phyloP scores from a whole-genome alignment of 202 grass and related monocot species.

The Carex arenaria region DNA sequence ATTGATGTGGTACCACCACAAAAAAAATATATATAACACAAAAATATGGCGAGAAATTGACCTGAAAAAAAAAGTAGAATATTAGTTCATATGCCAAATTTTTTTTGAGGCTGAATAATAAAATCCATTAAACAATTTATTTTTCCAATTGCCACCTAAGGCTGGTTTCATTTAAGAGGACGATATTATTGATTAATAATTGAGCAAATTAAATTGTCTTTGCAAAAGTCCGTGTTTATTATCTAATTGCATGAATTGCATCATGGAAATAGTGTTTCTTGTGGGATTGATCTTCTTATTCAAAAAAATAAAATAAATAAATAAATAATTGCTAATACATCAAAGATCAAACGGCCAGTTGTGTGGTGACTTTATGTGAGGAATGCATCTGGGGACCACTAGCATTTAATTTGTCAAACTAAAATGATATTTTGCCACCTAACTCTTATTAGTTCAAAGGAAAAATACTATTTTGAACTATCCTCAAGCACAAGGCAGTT shows the following conservation, averaged over 20 bases:
- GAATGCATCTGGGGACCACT: background rate
- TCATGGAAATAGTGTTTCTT: background rate
- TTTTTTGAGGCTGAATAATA: background rate
- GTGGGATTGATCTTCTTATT: background rate
- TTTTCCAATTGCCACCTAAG: background rate
- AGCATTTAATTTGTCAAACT: constrained; percentile 8
- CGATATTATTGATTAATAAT: constrained; percentile 11
- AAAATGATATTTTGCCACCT: background rate
- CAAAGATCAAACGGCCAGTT: background rate
- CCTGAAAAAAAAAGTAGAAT: background rate
- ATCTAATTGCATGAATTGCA: background rate
- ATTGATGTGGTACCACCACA: background rate
- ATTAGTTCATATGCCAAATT: background rate
- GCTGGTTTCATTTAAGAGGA: background rate
- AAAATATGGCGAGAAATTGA: background rate
- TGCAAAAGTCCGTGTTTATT: background rate
- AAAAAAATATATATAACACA: background rate
- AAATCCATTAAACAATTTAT: background rate
- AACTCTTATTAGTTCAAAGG: background rate
- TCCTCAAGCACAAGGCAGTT: constrained; percentile 9
- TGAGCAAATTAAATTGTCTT: background rate
- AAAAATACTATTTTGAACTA: background rate
- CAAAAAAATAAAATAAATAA: background rate
- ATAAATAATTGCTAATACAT: background rate
- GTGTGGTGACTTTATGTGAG: background rate